Evolutionary conservation across 768 basidiomycete genomes (phyloP).

Genomic region (Dioszegia aurantiaca): DNA sequence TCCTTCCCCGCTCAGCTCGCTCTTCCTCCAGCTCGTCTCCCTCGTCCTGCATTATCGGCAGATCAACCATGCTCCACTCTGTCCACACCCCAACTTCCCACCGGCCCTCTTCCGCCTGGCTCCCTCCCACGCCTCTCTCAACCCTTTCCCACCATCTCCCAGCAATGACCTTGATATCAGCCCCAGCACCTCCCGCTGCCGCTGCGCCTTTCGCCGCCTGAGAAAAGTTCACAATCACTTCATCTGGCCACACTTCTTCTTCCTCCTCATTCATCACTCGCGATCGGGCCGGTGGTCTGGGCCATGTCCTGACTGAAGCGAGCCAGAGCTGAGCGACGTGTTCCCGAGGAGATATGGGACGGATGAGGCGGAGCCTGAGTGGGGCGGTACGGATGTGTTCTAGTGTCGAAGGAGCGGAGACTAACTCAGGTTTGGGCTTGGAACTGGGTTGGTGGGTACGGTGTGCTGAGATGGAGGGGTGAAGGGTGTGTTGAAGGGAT

Average conservation of each 20-base stretch:
- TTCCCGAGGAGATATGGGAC: neutral
- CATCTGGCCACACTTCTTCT: neutral
- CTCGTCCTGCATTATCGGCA: neutral
- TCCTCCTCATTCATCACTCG: neutral
- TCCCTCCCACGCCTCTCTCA: slow-evolving; percentile 24
- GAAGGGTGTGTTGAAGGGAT: slow-evolving; percentile 28
- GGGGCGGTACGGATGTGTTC: slow-evolving; percentile 17
- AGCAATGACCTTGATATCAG: slow-evolving; percentile 10
- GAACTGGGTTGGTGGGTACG: neutral
- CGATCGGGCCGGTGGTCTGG: neutral
- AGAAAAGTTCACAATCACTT: slow-evolving; percentile 7
- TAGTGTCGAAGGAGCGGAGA: neutral
- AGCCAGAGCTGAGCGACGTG: slow-evolving; percentile 13
- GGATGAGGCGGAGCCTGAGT: slow-evolving; percentile 3
- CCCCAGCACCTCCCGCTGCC: slow-evolving; percentile 1
- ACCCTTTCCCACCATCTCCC: slow-evolving; percentile 12
- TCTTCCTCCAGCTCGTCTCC: slow-evolving; percentile 1
- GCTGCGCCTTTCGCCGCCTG: slow-evolving; percentile 8
- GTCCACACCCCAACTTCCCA: slow-evolving; percentile 28
- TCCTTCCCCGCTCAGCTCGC: neutral
- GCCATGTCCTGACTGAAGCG: slow-evolving; percentile 9
- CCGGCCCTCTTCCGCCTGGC: slow-evolving; percentile 17
- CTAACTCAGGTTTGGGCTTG: neutral
- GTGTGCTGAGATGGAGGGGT: slow-evolving; percentile 14
- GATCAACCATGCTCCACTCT: slow-evolving; percentile 2